phyloP scores from a whole-genome alignment of 2,329 filamentous ascomycete genomes.

The Colletotrichum magnum region DNA sequence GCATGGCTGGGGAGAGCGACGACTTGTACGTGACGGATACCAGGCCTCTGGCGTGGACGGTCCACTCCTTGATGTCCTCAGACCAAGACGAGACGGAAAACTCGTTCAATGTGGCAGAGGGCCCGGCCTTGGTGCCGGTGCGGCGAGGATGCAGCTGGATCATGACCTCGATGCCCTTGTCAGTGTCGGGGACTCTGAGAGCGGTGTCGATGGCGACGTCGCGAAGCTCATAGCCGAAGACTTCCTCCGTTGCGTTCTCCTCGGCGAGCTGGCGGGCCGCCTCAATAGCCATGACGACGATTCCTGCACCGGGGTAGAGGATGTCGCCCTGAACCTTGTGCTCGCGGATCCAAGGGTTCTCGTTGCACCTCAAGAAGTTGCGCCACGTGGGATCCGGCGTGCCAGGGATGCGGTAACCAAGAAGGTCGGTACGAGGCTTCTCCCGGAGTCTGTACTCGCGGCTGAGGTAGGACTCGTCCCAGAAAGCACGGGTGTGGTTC shows the following conservation, averaged over 20 bases:
- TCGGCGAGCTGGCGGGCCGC: constrained; percentile 40
- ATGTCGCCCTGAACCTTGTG: constrained; percentile 61
- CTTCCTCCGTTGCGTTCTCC: constrained; percentile 18
- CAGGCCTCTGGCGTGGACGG: constrained; percentile 34
- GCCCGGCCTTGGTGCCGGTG: constrained; percentile 34
- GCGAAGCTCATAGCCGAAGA: constrained; percentile 43
- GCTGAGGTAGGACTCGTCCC: constrained; percentile 36
- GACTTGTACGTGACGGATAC: constrained; percentile 35
- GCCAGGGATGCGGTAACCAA: constrained; percentile 25
- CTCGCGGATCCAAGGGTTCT: constrained; percentile 61
- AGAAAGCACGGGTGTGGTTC: constrained; percentile 39
- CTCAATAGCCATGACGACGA: constrained; percentile 48
- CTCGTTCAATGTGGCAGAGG: constrained; percentile 30
- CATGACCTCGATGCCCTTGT: constrained; percentile 43
- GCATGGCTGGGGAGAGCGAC: constrained; percentile 25
- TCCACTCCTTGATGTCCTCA: constrained; percentile 37
- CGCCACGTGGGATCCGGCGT: constrained; percentile 37
- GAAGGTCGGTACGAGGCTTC: constrained; percentile 38
- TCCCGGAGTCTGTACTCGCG: constrained; percentile 37
- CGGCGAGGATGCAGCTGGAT: constrained; percentile 38
- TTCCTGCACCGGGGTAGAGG: constrained; percentile 55
- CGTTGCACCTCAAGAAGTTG: constrained; percentile 45
- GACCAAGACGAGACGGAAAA: constrained; percentile 36
- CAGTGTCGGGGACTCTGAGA: constrained; percentile 40
- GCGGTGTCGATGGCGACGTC: constrained; percentile 43